Evolutionary conservation across 768 basidiomycete genomes (phyloP).

Genomic region (Kwoniella dendrophila): DNA sequence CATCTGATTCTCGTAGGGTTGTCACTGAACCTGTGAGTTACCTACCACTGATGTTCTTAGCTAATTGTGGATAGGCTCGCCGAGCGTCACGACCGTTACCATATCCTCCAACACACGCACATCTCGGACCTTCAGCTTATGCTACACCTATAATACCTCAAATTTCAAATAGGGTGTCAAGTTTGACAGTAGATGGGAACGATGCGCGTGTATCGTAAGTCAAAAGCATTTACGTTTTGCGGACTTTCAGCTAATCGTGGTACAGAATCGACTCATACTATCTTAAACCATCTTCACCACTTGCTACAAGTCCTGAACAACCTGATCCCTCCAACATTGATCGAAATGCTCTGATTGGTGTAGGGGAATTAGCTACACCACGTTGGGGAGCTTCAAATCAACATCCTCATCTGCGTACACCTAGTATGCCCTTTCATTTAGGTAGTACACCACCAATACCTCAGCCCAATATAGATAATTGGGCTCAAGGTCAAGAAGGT

Average conservation of each 20-base stretch:
- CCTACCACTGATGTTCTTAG: neutral
- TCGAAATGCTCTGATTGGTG: slow-evolving; percentile 82
- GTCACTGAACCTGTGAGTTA: slow-evolving; percentile 35
- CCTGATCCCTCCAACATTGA: slow-evolving; percentile 60
- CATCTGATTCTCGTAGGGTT: slow-evolving; percentile 20
- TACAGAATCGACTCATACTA: slow-evolving; percentile 33
- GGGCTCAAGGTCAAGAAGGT: slow-evolving; percentile 50
- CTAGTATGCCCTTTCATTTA: slow-evolving; percentile 38
- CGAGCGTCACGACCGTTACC: slow-evolving; percentile 22
- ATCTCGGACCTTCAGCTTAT: slow-evolving; percentile 18
- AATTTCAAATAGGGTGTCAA: slow-evolving; percentile 1
- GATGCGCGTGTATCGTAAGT: slow-evolving; percentile 29
- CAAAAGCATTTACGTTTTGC: neutral
- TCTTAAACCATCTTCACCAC: slow-evolving; percentile 14
- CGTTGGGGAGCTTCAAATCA: slow-evolving; percentile 67
- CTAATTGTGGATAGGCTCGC: slow-evolving; percentile 1
- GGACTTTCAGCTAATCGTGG: neutral
- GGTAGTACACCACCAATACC: slow-evolving; percentile 53
- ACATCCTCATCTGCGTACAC: slow-evolving; percentile 40
- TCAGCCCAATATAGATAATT: slow-evolving; percentile 10
- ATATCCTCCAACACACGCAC: slow-evolving; percentile 8
- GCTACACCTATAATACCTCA: slow-evolving; percentile 15
- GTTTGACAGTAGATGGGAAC: slow-evolving; percentile 3
- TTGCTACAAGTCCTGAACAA: slow-evolving; percentile 44
- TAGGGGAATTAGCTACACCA: slow-evolving; percentile 95